phyloP scores from a whole-genome alignment of 2,329 filamentous ascomycete species.

The Grosmannia serpens region DNA sequence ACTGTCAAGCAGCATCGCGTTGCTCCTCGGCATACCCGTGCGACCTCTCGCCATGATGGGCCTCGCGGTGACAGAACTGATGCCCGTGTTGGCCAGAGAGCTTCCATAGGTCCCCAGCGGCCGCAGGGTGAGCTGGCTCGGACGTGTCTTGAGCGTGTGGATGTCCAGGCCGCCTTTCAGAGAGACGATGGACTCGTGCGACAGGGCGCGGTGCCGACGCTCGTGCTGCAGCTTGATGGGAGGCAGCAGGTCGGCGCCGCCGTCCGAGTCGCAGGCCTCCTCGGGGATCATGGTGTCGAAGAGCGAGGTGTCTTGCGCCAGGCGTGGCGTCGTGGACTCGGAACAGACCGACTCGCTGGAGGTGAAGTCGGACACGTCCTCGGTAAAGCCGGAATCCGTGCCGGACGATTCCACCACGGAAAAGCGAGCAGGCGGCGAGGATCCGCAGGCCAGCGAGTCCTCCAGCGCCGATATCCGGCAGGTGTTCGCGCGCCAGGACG shows the following conservation, averaged over 20 bases:
- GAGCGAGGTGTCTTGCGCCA: slow-evolving; percentile 4
- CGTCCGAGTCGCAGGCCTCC: neutral
- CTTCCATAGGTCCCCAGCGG: slow-evolving; percentile 30
- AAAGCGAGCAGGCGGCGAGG: neutral
- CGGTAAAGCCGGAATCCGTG: neutral
- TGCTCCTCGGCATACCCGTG: slow-evolving; percentile 34
- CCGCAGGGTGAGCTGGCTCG: slow-evolving; percentile 58
- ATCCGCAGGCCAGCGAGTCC: neutral
- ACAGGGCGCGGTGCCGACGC: slow-evolving; percentile 52
- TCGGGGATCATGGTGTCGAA: neutral
- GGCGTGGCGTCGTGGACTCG: slow-evolving; percentile 4
- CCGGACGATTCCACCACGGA: neutral
- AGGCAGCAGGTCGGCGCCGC: neutral
- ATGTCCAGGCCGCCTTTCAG: slow-evolving; percentile 82
- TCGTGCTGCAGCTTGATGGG: neutral
- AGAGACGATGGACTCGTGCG: slow-evolving; percentile 84
- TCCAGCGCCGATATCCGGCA: slow-evolving; percentile 31
- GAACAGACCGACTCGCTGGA: neutral
- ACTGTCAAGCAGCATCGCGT: slow-evolving; percentile 46
- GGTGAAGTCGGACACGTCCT: neutral
- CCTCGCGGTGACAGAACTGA: slow-evolving; percentile 47
- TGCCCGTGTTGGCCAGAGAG: slow-evolving; percentile 40
- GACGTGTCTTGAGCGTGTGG: slow-evolving; percentile 64
- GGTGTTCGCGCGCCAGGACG: slow-evolving; percentile 36
- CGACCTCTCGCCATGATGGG: slow-evolving; percentile 38